These are phyloP conservation scores for Phytophthora uliginosa DNA, from an alignment of 352 stramenopile species.

Conservation along the genomic window DNA sequence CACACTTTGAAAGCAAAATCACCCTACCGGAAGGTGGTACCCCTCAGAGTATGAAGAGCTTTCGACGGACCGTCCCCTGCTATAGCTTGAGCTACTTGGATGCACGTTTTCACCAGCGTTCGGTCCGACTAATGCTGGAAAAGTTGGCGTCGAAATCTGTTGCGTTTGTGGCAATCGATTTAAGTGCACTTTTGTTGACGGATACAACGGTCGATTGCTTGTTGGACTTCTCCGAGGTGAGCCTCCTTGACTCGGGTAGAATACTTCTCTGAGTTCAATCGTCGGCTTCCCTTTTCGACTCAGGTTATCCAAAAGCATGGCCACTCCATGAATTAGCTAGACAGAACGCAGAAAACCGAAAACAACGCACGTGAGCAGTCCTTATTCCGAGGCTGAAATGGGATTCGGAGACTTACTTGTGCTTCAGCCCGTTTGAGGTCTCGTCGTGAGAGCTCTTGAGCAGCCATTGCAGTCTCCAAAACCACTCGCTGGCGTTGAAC, in stretches of 20 bases:
- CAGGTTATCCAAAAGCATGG: constrained; percentile 61
- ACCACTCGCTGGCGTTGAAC: constrained; percentile 46
- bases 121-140: constrained; percentile 22
- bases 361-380: neutral
- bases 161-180: constrained; percentile 61
- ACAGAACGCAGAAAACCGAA: neutral
- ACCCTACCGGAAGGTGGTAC: constrained; percentile 57
- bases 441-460: constrained; percentile 36
- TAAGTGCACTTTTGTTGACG: constrained; percentile 58
- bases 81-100: constrained; percentile 2
- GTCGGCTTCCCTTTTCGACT: constrained; percentile 43
- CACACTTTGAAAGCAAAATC: neutral
- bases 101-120: constrained; percentile 3
- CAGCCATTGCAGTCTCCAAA: constrained; percentile 39
- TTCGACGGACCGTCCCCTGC: neutral
- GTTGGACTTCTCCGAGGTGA: constrained; percentile 39
- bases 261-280: constrained; percentile 13
- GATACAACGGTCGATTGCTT: constrained; percentile 52
- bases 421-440: constrained; percentile 48
- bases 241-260: constrained; percentile 15
- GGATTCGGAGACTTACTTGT: constrained; percentile 36
- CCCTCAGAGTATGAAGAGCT: constrained; percentile 33
- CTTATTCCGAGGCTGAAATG: neutral
- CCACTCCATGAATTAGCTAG: constrained; percentile 67
- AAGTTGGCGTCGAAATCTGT: constrained; percentile 61